These are phyloP conservation scores for Hypoxylon cercidicola DNA, from an alignment of 495 filamentous ascomycete species.

Conservation along the genomic window DNA sequence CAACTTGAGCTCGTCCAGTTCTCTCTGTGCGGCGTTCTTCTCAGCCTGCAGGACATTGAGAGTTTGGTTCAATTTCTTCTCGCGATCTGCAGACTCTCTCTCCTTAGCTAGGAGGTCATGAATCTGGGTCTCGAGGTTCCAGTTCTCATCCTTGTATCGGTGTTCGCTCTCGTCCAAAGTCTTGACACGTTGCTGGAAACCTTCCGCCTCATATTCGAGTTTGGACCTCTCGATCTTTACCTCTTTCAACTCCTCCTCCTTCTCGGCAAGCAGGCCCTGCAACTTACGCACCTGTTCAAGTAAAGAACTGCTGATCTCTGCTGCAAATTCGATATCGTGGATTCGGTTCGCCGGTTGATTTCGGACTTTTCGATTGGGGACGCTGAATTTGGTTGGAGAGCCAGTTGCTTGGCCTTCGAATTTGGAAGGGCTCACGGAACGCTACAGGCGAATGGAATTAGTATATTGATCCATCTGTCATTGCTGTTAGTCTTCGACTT, in stretches of 20 bases:
- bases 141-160: slow-evolving; percentile 97
- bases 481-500: slow-evolving; percentile 26
- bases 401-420: slow-evolving; percentile 85
- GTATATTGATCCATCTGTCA: not conserved
- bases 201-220: slow-evolving; percentile 83
- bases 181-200: slow-evolving; percentile 79
- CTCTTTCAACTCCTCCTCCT: slow-evolving; percentile 84
- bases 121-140: slow-evolving; percentile 89
- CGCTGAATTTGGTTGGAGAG: slow-evolving; percentile 89
- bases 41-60: slow-evolving; percentile 75
- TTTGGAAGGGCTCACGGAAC: slow-evolving; percentile 77
- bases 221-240: slow-evolving; percentile 76
- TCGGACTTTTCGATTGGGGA: slow-evolving; percentile 83
- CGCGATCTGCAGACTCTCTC: slow-evolving; percentile 78
- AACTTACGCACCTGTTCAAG: slow-evolving; percentile 89
- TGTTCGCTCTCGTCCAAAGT: slow-evolving; percentile 91
- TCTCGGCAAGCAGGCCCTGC: slow-evolving; percentile 82
- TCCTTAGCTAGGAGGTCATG: slow-evolving; percentile 78
- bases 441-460: slow-evolving; percentile 57
- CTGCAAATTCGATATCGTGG: slow-evolving; percentile 95
- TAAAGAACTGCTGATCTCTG: slow-evolving; percentile 91
- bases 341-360: slow-evolving; percentile 88
- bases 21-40: slow-evolving; percentile 78
- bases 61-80: slow-evolving; percentile 78
- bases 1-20: slow-evolving; percentile 88